Evolutionary conservation across 2,329 filamentous ascomycete genomes (phyloP), one percentile per base, ranked within the genome.

Genomic region (Hypomyces rosellus): DNA sequence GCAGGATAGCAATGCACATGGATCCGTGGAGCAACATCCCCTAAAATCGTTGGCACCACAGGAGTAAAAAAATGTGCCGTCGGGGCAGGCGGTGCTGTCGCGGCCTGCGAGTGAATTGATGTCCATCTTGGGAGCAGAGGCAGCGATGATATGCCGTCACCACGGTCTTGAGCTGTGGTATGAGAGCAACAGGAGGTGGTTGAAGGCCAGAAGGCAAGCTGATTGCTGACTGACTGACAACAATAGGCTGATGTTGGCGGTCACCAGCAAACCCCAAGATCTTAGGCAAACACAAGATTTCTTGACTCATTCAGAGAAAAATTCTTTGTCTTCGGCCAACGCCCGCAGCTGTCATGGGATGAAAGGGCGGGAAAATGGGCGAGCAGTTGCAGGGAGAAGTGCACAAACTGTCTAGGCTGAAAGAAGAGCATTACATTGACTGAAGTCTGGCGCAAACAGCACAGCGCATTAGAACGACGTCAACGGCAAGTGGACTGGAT

Each of bases 11-110:
- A 61, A 46, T 3, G 54, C 49, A 57, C 77, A 80, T 14, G 74
- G 69, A 52, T 76, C 60, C 13, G 66, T 59, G 13, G 63, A 59
- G 58, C 76, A 80, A 56, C 77, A 80, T 15, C 73, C 75, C 3
- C 46, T 50, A 55, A 72, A 76, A 33, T 55, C 54, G 55, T 62
- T 69, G 44, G 46, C 38, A 13, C 44, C 52, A 55, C 74, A 78
- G 20, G 53, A 45, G 55, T 72, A 76, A 54, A 64, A 74, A 30
- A 46, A 33, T 16, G 55, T 56, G 51, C 63, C 65, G 7, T 50
- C 3, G 6, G 61, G 53, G 44, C 73, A 74, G 44, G 46, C 44
- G 12, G 14, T 53, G 33, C 38, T 45, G 30, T 48, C 42, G 25
- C 20, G 47, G n/a, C 20, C 33, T 13, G 34, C 8, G 18, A 22